phyloP scores from a whole-genome alignment of 1,139 yeast species.

The Geotrichum europaeum region DNA sequence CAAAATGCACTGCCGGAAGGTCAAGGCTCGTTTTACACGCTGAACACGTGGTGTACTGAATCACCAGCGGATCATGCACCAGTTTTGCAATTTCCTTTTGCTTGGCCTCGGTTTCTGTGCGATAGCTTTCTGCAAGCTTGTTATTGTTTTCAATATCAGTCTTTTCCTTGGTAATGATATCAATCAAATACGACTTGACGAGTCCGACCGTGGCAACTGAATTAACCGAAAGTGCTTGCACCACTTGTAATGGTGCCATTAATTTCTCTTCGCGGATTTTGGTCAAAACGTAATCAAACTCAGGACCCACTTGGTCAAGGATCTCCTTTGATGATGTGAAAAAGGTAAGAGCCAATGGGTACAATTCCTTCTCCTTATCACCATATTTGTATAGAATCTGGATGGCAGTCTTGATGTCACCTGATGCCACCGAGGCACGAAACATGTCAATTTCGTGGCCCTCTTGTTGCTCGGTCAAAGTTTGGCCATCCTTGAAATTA shows the following conservation, averaged over 20 bases:
- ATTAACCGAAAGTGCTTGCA: conserved; percentile 59
- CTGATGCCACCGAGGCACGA: conserved; percentile 53
- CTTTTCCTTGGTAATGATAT: conserved; percentile 54
- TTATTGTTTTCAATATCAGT: conserved; percentile 64
- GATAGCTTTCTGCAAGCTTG: conserved; percentile 62
- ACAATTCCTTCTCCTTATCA: conserved; percentile 56
- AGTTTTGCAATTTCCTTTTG: conserved; percentile 50
- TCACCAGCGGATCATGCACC: conserved; percentile 49
- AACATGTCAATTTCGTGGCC: conserved; percentile 63
- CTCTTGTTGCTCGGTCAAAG: conserved; percentile 32
- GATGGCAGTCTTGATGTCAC: conserved; percentile 53
- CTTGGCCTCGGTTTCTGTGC: conserved; percentile 56
- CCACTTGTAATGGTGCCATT: conserved; percentile 69
- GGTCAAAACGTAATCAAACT: conserved; percentile 47
- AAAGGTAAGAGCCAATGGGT: conserved; percentile 57
- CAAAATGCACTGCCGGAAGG: conserved; percentile 76
- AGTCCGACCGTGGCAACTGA: conserved; percentile 69
- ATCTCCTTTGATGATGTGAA: conserved; percentile 54
- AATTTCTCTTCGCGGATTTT: conserved; percentile 49
- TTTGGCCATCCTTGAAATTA: conserved; percentile 25
- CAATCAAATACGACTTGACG: conserved; percentile 62
- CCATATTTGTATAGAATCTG: conserved; percentile 57
- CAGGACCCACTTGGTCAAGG: conserved; percentile 49
- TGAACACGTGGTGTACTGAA: conserved; percentile 67
- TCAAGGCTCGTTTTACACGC: conserved; percentile 67